Percentiles rank a stretch among this genome's conserved stretches.
phyloP scores from a whole-genome alignment of 768 basidiomycete species.

The Pholiota conissans region DNA sequence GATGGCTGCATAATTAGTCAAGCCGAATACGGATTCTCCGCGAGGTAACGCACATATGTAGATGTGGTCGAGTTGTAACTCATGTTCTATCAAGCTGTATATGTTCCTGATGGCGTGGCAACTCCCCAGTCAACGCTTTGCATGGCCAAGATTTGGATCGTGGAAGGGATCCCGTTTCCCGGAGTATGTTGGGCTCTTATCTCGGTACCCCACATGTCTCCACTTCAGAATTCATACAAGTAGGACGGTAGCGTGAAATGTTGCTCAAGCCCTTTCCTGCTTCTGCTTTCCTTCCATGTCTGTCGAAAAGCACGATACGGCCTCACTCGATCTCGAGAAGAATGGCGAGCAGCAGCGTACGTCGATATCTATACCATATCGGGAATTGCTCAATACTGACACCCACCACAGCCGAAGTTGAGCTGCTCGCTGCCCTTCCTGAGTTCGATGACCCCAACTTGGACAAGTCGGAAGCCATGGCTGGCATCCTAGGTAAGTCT shows the following conservation, averaged over 20 bases:
- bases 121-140: not conserved
- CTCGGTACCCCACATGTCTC: constrained; percentile 26
- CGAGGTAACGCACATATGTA: constrained; percentile 16
- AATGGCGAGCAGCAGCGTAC: constrained; percentile 8
- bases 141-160: constrained; percentile 8
- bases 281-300: constrained; percentile 31
- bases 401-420: constrained; percentile 24
- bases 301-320: constrained; percentile 25
- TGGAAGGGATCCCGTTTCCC: constrained; percentile 6
- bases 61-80: constrained; percentile 8
- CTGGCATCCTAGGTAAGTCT: constrained; percentile 41
- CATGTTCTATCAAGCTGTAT: constrained; percentile 6
- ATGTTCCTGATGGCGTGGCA: constrained; percentile 23
- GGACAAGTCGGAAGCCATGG: constrained; percentile 44
- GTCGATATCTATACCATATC: constrained; percentile 14
- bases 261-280: constrained; percentile 22
- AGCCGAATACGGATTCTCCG: constrained; percentile 11
- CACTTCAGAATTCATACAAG: constrained; percentile 27
- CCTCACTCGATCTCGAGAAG: constrained; percentile 32
- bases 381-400: constrained; percentile 3
- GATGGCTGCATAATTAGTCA: constrained; percentile 5
- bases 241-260: constrained; percentile 11
- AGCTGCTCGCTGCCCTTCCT: constrained; percentile 29
- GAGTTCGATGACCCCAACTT: constrained; percentile 58
- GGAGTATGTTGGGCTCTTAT: constrained; percentile 22